A percentile compares a stretch with the other conserved stretches of the same genome.
Conservation (phyloP, 2,329 filamentous ascomycete genomes). For the Ceratocystis ficicola region DNA sequence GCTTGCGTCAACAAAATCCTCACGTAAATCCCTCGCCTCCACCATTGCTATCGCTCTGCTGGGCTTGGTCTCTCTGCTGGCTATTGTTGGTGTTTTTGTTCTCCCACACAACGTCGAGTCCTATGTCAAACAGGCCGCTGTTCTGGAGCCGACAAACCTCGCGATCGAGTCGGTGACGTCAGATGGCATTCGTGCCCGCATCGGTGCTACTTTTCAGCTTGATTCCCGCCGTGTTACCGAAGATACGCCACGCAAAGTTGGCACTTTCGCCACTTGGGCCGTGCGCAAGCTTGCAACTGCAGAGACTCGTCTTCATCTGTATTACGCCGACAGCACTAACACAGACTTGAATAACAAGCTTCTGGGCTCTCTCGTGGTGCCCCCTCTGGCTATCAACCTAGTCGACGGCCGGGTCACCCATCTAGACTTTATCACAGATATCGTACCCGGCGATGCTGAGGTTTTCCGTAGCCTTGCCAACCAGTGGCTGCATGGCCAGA, state of each 20-base stretch:
- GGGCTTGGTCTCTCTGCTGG: constrained; percentile 48
- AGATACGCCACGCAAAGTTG: constrained; percentile 59
- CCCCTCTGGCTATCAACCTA: constrained; percentile 62
- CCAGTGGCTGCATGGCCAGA: constrained; percentile 72
- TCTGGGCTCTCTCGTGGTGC: constrained; percentile 64
- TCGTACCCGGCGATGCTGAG: constrained; percentile 63
- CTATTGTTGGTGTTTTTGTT: constrained; percentile 70
- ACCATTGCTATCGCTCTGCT: constrained; percentile 59
- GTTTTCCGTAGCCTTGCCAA: constrained; percentile 70
- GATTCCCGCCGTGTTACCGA: constrained; percentile 66
- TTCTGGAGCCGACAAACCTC: constrained; percentile 71
- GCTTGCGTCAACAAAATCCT: constrained; percentile 27
- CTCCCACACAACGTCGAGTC: constrained; percentile 67
- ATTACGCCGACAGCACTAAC: constrained; percentile 43
- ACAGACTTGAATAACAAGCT: constrained; percentile 58
- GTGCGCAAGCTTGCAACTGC: constrained; percentile 63
- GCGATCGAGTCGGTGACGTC: constrained; percentile 76
- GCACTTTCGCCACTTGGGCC: constrained; percentile 67
- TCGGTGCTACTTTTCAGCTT: constrained; percentile 71
- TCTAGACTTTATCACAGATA: constrained; percentile 66
- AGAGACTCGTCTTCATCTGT: constrained; percentile 60
- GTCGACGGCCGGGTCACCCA: constrained; percentile 64
- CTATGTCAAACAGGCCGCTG: constrained; percentile 72
- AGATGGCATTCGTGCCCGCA: constrained; percentile 62
- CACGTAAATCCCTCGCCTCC: constrained; percentile 48